phyloP scores from a whole-genome alignment of 2,329 filamentous ascomycete genomes.

The Diplodia seriata region DNA sequence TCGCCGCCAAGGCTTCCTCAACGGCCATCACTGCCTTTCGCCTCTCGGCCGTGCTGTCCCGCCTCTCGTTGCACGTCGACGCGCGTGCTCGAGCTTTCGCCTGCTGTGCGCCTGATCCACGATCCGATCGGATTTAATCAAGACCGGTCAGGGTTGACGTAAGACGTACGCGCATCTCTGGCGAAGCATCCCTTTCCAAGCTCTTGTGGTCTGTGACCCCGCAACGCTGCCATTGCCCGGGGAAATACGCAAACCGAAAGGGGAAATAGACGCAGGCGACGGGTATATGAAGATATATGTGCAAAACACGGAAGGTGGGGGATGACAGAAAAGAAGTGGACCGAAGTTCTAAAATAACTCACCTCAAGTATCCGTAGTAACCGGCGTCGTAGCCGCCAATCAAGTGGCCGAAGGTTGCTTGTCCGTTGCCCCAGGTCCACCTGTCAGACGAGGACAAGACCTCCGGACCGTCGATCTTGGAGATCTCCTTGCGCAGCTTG shows the following conservation, averaged over 20 bases:
- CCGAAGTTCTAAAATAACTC: constrained; percentile 10
- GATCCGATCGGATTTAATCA: constrained; percentile 17
- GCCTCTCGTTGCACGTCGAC: not conserved
- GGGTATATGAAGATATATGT: constrained; percentile 16
- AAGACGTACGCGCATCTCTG: constrained; percentile 9
- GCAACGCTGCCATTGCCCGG: not conserved
- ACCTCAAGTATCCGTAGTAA: constrained; percentile 68
- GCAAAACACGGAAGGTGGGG: not conserved
- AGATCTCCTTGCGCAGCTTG: constrained; percentile 72
- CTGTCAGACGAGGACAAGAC: constrained; percentile 59
- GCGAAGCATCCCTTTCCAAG: not conserved
- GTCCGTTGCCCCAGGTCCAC: constrained; percentile 74
- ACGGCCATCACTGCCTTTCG: not conserved
- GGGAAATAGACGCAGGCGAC: not conserved
- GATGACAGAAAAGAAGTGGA: not conserved
- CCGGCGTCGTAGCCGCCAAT: constrained; percentile 86
- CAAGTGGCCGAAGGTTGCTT: constrained; percentile 81
- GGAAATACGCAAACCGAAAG: not conserved
- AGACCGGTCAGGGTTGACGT: constrained; percentile 8
- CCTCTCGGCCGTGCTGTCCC: constrained; percentile 12
- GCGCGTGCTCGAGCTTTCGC: not conserved
- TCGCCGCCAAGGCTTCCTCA: constrained; percentile 18
- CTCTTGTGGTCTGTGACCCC: not conserved
- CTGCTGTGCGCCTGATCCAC: constrained; percentile 5
- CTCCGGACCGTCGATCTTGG: constrained; percentile 76